Evolutionary conservation across 108 stramenopile genomes (phyloP).

Genomic region (Chaetoceros tenuissimus): DNA sequence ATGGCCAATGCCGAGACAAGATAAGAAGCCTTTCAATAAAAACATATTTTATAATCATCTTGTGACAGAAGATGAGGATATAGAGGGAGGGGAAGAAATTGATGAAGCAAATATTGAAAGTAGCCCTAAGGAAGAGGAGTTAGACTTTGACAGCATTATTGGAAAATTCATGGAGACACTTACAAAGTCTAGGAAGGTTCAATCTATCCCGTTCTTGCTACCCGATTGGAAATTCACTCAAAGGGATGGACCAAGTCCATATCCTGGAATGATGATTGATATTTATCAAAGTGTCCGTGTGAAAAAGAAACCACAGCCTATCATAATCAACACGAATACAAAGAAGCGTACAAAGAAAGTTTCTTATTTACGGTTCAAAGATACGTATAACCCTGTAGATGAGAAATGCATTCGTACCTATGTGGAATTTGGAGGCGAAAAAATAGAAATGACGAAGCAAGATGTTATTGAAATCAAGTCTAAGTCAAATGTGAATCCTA

Average conservation of each 20-base stretch:
- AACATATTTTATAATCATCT: conserved; percentile 9
- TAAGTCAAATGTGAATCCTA: conserved; percentile 23
- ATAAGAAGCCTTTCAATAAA: not conserved
- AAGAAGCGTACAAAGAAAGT: conserved; percentile 25
- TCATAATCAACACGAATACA: conserved; percentile 44
- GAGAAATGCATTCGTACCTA: conserved; percentile 21
- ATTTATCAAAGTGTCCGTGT: conserved; percentile 41
- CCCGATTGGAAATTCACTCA: not conserved
- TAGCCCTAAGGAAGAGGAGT: not conserved
- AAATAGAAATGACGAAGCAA: conserved; percentile 10
- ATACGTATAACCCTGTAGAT: not conserved
- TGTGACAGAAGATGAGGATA: not conserved
- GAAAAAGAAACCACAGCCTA: conserved; percentile 37
- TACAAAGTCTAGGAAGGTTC: not conserved
- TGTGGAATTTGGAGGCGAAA: conserved; percentile 25
- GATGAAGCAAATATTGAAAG: too few species aligned
- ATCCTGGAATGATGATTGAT: conserved; percentile 58
- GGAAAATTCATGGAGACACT: not conserved
- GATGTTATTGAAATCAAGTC: conserved; percentile 18
- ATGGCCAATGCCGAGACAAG: conserved; percentile 36
- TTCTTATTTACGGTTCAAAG: not conserved
- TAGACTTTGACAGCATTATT: not conserved
- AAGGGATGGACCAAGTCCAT: not conserved
- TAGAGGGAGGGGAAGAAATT: too few species aligned
- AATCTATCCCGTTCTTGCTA: not conserved